Evolutionary conservation across 2,329 filamentous ascomycete species (phyloP), one percentile per base, ranked within the genome.

Genomic region (Helicocarpus griseus): DNA sequence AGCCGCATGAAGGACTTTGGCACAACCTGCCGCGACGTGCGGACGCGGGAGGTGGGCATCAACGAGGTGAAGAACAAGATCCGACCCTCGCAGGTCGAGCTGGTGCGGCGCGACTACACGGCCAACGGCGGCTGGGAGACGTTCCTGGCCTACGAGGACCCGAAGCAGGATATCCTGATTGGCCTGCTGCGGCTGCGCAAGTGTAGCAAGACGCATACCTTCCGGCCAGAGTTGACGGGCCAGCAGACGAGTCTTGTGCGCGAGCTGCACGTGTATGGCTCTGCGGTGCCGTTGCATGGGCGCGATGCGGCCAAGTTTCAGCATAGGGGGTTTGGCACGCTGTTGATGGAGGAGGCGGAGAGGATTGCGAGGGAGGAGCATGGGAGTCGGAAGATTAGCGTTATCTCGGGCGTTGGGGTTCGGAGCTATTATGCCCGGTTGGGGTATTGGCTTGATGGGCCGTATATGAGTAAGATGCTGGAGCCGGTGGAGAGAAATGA

Each of bases 11-110:
- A 96, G 70, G 93, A 98, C 67, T 97, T 98, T 60, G 94, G 94
- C 47, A 98, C 93, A 0, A 89, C 88, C 1, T 98, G 94, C 66
- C 88, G 94, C 57, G 93, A 98, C 63, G 93, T 98, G 22, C 85
- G 93, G 13, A 98, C 93, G 1, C 83, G 93, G 54, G 93, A 98
- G 72, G 93, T 98, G 22, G 93, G 93, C 53, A 90, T 98, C 71
- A 98, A 98, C 68, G 93, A 98, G 72, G 91, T 98, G 58, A 98
- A 98, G 75, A 85, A 98, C 76, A 97, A 97, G 75, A 96, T 98
- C 60, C 80, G 91, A 1, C 93, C 93, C 0, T 94, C 90, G 58
- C 91, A 98, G 67, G 87, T 98, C 53, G 93, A 98, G 74, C 82
- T 98, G 19, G 85, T 98, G 28, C 85, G 93, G 24, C 80, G 93